Evolutionary conservation across 164 flowering plant genomes (phyloP), one percentile per base, ranked within the genome.

Genomic region (Nymphaea colorata): DNA sequence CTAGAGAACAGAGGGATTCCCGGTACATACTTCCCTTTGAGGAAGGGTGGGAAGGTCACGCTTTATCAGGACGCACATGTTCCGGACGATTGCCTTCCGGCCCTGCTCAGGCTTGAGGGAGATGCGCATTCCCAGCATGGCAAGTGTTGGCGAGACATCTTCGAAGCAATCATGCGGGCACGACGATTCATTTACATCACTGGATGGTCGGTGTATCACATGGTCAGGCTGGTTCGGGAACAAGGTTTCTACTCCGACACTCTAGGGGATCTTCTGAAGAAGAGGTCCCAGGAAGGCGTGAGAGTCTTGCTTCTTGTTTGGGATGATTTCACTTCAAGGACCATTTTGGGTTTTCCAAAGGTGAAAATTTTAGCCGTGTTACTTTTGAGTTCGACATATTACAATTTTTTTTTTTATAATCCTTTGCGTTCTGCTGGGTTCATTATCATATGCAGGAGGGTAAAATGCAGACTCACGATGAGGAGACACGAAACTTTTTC

Each of bases 11-110:
- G 5, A 57, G 99, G 99, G 11, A 96, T 94, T 64, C 89, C 86
- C 4, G 96, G 84, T 43, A 91, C 98, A 42, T 91, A 91, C 71
- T 91, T 94, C 73, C 99, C 99, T 15, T 82, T 94, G 10, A 83
- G 99, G 78, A 84, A 64, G 76, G 96, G 98, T 61, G 99, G 99
- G 47, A 84, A 61, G 17, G 92, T 88, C 42, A 90, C 84, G 8
- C 85, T 94, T 44, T 94, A 94, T 81, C 98, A 94, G 77, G 99
- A 94, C 81, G 99, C 98, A 41, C 93, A 91, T 84, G 96, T 87
- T 44, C 91, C 92, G 3, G 93, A 91, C 70, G 96, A 92, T 15
- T 71, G 41, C 67, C 93, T 94, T 70, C 99, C 94, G 14, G 73
- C 75, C 47, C 8, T 86, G 61, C 80, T 84, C 62, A 77, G 55